A percentile compares a stretch with the other conserved stretches of the same genome.
These are phyloP conservation scores for Pestalotiopsis sp. DNA, from an alignment of 2,329 filamentous ascomycete genomes.

Conservation along the genomic window DNA sequence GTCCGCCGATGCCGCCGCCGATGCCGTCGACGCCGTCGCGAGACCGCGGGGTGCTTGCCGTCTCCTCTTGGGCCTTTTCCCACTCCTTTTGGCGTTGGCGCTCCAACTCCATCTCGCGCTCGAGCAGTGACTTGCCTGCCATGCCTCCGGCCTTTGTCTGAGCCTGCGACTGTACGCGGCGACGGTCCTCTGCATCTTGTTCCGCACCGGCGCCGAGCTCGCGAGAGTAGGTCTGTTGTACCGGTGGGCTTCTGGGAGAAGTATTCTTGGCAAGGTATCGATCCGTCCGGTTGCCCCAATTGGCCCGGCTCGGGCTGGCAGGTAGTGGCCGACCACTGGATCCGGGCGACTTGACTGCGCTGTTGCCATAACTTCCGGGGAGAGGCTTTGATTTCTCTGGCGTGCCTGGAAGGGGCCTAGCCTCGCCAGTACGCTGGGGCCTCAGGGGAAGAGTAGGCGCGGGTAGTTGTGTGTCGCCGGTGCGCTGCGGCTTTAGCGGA, in stretches of 20 bases:
- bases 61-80: conserved; percentile 73
- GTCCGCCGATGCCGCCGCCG: conserved; percentile 66
- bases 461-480: conserved; percentile 20
- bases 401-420: conserved; percentile 58
- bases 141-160: conserved; percentile 64
- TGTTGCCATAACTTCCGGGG: conserved; percentile 28
- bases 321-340: conserved; percentile 24
- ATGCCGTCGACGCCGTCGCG: conserved; percentile 61
- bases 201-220: conserved; percentile 61
- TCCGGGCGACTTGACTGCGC: conserved; percentile 19
- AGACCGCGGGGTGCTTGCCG: conserved; percentile 55
- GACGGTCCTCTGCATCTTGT: conserved; percentile 62
- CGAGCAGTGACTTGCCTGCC: conserved; percentile 71
- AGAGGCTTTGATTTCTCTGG: conserved; percentile 22
- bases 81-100: conserved; percentile 76
- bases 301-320: conserved; percentile 38
- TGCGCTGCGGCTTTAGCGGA: conserved; percentile 30
- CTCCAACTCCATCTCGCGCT: conserved; percentile 81
- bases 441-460: conserved; percentile 28
- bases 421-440: conserved; percentile 39
- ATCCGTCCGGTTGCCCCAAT: conserved; percentile 42
- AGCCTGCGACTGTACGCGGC: conserved; percentile 58
- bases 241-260: conserved; percentile 40
- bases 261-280: conserved; percentile 59
- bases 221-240: conserved; percentile 54